These are phyloP conservation scores for Mycena venus DNA, from an alignment of 768 basidiomycete species.

Conservation along the genomic window DNA sequence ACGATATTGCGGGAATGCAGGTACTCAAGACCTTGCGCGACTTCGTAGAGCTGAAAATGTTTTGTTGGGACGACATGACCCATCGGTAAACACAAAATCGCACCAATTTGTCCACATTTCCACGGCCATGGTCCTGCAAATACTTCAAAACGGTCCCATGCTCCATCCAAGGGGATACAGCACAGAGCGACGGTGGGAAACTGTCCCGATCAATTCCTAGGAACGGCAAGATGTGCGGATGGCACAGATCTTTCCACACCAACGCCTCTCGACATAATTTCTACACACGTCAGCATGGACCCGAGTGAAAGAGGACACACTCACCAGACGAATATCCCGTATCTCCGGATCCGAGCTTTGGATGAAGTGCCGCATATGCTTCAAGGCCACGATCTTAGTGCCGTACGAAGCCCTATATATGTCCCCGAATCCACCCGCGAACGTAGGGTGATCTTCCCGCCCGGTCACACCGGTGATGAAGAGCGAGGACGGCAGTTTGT, in stretches of 20 bases:
- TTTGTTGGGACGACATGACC: not conserved
- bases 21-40: slow-evolving; percentile 39
- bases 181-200: slow-evolving; percentile 40
- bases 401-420: slow-evolving; percentile 30
- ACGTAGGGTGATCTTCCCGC: slow-evolving; percentile 21
- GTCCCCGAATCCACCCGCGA: slow-evolving; percentile 37
- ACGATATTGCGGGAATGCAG: slow-evolving; percentile 36
- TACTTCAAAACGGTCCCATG: slow-evolving; percentile 40
- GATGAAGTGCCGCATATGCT: slow-evolving; percentile 13
- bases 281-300: slow-evolving; percentile 23
- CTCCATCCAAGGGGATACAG: slow-evolving; percentile 47
- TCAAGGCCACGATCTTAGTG: not conserved
- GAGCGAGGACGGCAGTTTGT: slow-evolving; percentile 32
- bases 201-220: not conserved
- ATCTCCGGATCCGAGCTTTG: slow-evolving; percentile 13
- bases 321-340: slow-evolving; percentile 10
- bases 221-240: not conserved
- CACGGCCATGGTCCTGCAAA: slow-evolving; percentile 34
- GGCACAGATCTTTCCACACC: not conserved
- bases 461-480: slow-evolving; percentile 32
- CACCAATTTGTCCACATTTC: slow-evolving; percentile 35
- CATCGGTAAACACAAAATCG: not conserved
- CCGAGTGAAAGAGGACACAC: not conserved
- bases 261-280: slow-evolving; percentile 34
- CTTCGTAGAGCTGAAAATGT: slow-evolving; percentile 29